Conservation (phyloP, 805 yeast genomes). For the Wickerhamiella bombiphila region DNA sequence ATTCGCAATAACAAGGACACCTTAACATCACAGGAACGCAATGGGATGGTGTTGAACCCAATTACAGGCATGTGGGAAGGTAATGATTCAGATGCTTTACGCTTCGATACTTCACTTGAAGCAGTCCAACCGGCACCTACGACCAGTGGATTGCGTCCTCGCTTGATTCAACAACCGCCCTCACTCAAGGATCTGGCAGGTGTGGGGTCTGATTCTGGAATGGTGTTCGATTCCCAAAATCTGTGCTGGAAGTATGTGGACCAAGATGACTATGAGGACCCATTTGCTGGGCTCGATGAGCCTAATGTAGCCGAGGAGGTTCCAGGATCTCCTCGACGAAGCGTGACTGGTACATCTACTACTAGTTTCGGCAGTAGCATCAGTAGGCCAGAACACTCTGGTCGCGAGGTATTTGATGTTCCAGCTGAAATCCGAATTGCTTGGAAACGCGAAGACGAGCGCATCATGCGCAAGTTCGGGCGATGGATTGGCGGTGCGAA, state of each 20-base stretch:
- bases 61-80: conserved; percentile 19
- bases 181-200: not conserved
- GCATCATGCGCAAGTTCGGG: conserved; percentile 20
- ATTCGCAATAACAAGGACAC: conserved; percentile 12
- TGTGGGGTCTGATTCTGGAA: conserved; percentile 7
- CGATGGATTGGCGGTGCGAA: conserved; percentile 19
- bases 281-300: conserved; percentile 17
- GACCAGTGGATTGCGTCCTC: conserved; percentile 6
- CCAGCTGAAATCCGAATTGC: conserved; percentile 9
- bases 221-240: conserved; percentile 17
- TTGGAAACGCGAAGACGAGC: conserved; percentile 18
- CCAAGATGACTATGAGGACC: conserved; percentile 17
- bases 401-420: conserved; percentile 15
- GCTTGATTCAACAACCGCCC: conserved; percentile 9
- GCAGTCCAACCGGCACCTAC: conserved; percentile 1
- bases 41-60: conserved; percentile 20
- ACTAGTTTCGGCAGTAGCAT: conserved; percentile 7
- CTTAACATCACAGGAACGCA: conserved; percentile 9
- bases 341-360: conserved; percentile 7
- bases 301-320: too few species aligned
- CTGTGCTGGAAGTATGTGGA: conserved; percentile 17
- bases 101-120: conserved; percentile 10
- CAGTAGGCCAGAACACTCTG: conserved; percentile 14
- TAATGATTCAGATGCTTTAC: conserved; percentile 14
- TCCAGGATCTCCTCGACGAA: too few species aligned